Evolutionary conservation across 192 early-diverging fungal genomes (phyloP), one percentile per base, ranked within the genome.

Genomic region (Rhizophagus clarus): DNA sequence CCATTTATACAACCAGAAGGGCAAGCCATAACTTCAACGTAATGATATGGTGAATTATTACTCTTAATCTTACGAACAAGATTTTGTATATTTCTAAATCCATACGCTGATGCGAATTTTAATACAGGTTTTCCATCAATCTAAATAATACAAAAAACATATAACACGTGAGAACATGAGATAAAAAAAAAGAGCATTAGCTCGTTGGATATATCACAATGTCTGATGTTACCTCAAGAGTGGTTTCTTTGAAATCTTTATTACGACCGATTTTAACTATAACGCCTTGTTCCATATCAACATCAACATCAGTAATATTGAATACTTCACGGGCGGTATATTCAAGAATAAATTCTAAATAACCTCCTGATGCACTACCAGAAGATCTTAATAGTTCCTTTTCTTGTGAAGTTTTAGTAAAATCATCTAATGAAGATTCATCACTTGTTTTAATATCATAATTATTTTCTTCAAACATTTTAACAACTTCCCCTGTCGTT

Each of bases 61-160:
- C 90, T 88, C 75, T 97, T 97, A 67, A 97, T 89, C 83, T 98
- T 99, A n/a, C 98, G 91, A 56, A 99, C 96, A 72, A 99, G 85
- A 74, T 98, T 98, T 84, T 99, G 98, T 76, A 99, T 94, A 81
- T 99, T 98, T 15, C 96, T 88, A 88, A 99, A 99, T 10, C 98
- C 97, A 84, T 98, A 98, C 2, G 94, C 93, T 0, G 92, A 84
- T 8, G 94, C 96, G 88, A 99, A 98, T 78, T 86, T 85, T 34
- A 99, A 88, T 14, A 88, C 76, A 1, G 90, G 87, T 80, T 89
- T 84, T 1, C 84, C 76, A 9, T 89, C 85, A 5, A 74, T 61
- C 22, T 90, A 87, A 40, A 31, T 85, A 77, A 70, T 42, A 42
- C 8, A 20, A 69, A 34, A 70, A 87, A 62, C 1, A 29, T 49